Conservation (phyloP, 129 eudicot genomes). For the Chrysanthemum lavandulifolium region DNA sequence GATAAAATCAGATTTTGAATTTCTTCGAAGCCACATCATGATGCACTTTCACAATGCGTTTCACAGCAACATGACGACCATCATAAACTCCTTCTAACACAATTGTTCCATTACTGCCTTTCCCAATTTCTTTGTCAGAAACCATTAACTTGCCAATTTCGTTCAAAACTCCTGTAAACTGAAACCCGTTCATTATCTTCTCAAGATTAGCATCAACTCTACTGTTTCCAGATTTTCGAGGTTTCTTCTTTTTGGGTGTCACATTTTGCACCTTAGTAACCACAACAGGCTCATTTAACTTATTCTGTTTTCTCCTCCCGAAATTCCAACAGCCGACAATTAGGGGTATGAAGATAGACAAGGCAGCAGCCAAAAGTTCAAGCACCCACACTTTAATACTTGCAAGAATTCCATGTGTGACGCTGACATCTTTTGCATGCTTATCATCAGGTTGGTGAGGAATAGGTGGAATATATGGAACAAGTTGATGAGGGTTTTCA, state of each 20-base stretch:
- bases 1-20: conserved; percentile 85
- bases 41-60: conserved; percentile 75
- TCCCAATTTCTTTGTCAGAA: conserved; percentile 68
- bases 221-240: conserved; percentile 43
- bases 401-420: conserved; percentile 27
- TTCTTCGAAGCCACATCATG: conserved; percentile 86
- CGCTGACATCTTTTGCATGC: conserved; percentile 21
- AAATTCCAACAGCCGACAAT: conserved; percentile 24
- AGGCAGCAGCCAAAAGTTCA: conserved; percentile 31
- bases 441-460: conserved; percentile 8
- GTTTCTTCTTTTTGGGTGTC: conserved; percentile 62
- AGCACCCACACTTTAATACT: conserved; percentile 27
- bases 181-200: conserved; percentile 23
- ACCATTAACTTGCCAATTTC: conserved; percentile 67
- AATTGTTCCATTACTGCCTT: conserved; percentile 88
- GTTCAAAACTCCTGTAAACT: conserved; percentile 30
- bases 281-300: conserved; percentile 26
- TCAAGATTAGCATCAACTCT: conserved; percentile 31
- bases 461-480: conserved; percentile 26
- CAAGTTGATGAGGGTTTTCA: conserved; percentile 21
- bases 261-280: conserved; percentile 38
- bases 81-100: conserved; percentile 83
- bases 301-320: conserved; percentile 23
- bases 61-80: conserved; percentile 85
- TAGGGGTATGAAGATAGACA: conserved; percentile 34